Evolutionary conservation across 2,329 filamentous ascomycete species (phyloP), one percentile per base, ranked within the genome.

Genomic region (Daldinia sp.): DNA sequence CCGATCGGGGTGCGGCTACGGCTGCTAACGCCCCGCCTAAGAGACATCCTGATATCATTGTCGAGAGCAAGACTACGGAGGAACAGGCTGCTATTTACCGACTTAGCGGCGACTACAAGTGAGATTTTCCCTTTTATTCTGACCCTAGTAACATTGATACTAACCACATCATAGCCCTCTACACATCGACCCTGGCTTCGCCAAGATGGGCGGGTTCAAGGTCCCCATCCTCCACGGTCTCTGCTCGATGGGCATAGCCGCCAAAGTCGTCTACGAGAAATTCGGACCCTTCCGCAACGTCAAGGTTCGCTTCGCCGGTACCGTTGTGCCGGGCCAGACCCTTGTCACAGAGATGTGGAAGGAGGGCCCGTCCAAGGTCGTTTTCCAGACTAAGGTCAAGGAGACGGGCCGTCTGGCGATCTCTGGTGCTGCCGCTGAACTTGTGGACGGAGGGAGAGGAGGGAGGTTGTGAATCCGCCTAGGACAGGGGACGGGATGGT

Each of bases 1-100:
- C 79, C 15, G 90, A 96, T 73, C 87, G 95, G 58, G 94, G 94
- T 62, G 88, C 90, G 13, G 87, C 91, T 43, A 96, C 92, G 2
- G 89, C 91, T 1, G 81, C 88, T 23, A 94, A 98, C 81, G 87
- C 87, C 77, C 86, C 91, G 23, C 95, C 95, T 0, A 81, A 87
- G 73, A 87, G 94, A 53, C 81, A 84, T 15, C 90, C 95, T 6
- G 95, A 98, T 72, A 85, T 86, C 11, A 88, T 96, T 0, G 87
- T 94, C 15, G 93, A 97, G 82, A 90, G 92, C 79, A 87, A 87
- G 78, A 98, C 95, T 3, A 90, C 87, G 0, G 90, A 94, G 72
- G 93, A 97, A 74, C 94, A 98, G 81, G 95, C 95, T 6, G 93
- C 92, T 8, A 79, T 99, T 58, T 99, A 99, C 85, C 89, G 95